Conservation (phyloP, 192 early-diverging fungal species). For the Backusella tarrabulga region DNA sequence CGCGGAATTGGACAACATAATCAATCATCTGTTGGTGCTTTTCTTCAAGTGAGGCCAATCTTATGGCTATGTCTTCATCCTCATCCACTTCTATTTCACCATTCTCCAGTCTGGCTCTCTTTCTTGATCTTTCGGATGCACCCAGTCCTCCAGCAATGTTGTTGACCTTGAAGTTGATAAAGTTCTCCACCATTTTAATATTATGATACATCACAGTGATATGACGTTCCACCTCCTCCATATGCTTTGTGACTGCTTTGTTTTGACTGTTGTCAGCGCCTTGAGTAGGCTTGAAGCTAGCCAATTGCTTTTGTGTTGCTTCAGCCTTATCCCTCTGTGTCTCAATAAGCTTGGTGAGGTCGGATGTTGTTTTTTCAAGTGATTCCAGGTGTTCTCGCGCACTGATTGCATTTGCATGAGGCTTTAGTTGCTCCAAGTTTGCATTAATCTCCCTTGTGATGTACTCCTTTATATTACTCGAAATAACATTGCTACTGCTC, state of each 20-base stretch:
- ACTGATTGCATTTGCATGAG: not conserved
- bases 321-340: not conserved
- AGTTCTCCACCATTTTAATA: conserved; percentile 2
- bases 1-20: not conserved
- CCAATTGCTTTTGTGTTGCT: not conserved
- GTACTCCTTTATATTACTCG: not conserved
- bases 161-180: not conserved
- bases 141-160: not conserved
- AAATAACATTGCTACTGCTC: not conserved
- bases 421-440: not conserved
- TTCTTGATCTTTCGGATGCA: not conserved
- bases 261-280: no score
- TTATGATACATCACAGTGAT: not conserved
- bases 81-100: not conserved
- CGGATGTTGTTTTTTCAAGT: not conserved
- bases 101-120: not conserved
- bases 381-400: not conserved
- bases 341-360: not conserved
- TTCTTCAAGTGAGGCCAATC: not conserved
- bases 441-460: not conserved
- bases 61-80: not conserved
- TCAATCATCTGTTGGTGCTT: conserved; percentile 6
- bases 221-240: not conserved
- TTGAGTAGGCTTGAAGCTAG: not conserved
- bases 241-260: not conserved